A percentile compares a stretch with the other conserved stretches of the same genome.
These are phyloP conservation scores for Camellia lanceoleosa DNA, from an alignment of 148 eudicot species.

Conservation along the genomic window DNA sequence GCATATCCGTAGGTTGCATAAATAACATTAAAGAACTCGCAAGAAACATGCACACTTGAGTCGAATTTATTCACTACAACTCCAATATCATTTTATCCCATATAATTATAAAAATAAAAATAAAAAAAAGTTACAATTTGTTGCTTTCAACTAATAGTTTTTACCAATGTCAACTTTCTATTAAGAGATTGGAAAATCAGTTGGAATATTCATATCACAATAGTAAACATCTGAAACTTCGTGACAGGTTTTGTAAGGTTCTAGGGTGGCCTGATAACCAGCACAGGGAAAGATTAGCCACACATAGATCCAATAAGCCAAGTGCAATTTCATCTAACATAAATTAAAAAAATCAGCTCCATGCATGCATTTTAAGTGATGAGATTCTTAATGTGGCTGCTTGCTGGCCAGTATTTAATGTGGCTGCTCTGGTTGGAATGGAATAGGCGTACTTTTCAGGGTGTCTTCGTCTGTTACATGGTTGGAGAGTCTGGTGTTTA, in stretches of 20 bases:
- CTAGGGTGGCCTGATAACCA: neutral
- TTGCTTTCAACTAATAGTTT: too few relatives aligned
- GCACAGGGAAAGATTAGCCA: neutral
- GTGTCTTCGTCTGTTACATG: too few relatives aligned
- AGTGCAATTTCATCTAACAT: neutral
- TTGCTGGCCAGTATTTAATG: too few relatives aligned
- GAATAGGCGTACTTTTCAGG: too few relatives aligned
- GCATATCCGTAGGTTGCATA: neutral
- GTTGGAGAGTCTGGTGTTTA: too few relatives aligned
- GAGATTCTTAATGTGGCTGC: too few relatives aligned
- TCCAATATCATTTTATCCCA: too few relatives aligned
- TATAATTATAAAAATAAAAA: too few relatives aligned
- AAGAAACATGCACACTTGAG: neutral
- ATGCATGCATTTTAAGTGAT: neutral
- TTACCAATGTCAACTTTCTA: too few relatives aligned
- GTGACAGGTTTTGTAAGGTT: neutral
- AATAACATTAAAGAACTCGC: constrained; percentile 2
- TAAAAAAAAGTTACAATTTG: too few relatives aligned
- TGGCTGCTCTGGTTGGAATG: too few relatives aligned
- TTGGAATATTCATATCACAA: neutral
- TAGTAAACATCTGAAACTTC: constrained; percentile 6
- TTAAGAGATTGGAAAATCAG: neutral
- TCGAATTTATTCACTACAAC: neutral
- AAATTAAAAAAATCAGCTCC: neutral
- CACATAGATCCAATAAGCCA: neutral